Evolutionary conservation across 2,329 filamentous ascomycete genomes (phyloP).

Genomic region (Colletotrichum caudatum): DNA sequence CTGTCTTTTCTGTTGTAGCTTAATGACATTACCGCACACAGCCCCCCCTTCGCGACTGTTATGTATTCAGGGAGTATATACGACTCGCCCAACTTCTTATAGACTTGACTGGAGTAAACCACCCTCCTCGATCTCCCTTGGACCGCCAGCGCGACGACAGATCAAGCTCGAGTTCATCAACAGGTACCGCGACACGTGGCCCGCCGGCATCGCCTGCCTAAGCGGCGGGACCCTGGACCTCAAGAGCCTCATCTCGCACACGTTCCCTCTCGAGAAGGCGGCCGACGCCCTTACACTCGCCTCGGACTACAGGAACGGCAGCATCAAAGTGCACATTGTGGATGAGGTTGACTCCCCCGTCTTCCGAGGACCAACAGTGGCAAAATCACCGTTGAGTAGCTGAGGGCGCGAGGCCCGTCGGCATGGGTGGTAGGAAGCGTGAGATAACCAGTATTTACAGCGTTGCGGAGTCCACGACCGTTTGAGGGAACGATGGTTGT

Average conservation of each 20-base stretch:
- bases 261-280: conserved; percentile 71
- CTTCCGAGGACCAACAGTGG: conserved; percentile 7
- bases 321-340: conserved; percentile 53
- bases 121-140: background rate
- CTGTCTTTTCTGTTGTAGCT: background rate
- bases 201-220: conserved; percentile 71
- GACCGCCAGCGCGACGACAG: conserved; percentile 48
- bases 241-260: conserved; percentile 72
- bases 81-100: background rate
- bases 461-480: conserved; percentile 15
- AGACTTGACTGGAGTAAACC: too few species aligned
- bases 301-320: conserved; percentile 50
- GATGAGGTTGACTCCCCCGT: conserved; percentile 43
- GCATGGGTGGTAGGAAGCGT: conserved; percentile 7
- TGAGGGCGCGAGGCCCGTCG: background rate
- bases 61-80: background rate
- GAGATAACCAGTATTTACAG: conserved; percentile 13
- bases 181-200: conserved; percentile 77
- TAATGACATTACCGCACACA: background rate
- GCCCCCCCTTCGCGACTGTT: too few species aligned
- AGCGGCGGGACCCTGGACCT: conserved; percentile 70
- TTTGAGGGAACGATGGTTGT: background rate
- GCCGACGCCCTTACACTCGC: conserved; percentile 61
- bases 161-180: conserved; percentile 79
- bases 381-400: background rate